Conservation (phyloP, 75 land plant species). For the Sequoia sempervirens region DNA sequence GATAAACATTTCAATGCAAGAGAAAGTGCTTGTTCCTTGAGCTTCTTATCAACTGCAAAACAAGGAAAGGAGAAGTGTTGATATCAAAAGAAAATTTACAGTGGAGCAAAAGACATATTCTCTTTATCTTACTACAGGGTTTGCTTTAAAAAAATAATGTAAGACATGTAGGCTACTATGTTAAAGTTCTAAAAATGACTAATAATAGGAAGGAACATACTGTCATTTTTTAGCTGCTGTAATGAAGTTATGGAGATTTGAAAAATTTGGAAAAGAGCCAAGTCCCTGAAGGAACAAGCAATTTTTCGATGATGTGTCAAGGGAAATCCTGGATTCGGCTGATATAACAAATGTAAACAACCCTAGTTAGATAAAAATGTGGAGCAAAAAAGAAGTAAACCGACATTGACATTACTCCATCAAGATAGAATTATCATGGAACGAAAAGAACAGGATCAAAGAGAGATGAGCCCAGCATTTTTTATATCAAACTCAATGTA, state of each 20-base stretch:
- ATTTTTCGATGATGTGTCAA: conserved; percentile 82
- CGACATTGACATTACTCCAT: neutral
- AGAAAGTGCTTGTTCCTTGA: conserved; percentile 70
- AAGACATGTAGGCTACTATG: neutral
- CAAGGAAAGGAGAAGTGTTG: neutral
- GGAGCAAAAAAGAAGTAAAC: neutral
- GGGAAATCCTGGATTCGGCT: conserved; percentile 77
- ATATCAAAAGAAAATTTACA: neutral
- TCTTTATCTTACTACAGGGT: neutral
- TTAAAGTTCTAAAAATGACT: neutral
- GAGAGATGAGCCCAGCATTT: neutral
- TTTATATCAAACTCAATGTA: neutral
- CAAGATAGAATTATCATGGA: neutral
- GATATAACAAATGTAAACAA: conserved; percentile 6
- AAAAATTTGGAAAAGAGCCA: conserved; percentile 71
- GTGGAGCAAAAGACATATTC: neutral
- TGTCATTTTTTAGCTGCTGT: conserved; percentile 73
- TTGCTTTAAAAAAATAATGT: neutral
- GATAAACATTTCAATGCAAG: conserved; percentile 77
- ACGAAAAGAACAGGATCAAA: neutral
- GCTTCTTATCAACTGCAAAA: conserved; percentile 37
- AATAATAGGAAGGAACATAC: conserved; percentile 20
- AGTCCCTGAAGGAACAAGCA: conserved; percentile 78
- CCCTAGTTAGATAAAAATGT: conserved; percentile 2
- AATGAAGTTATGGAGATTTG: conserved; percentile 88